Percentiles rank a stretch among this genome's conserved stretches.
Conservation (phyloP, 805 yeast species). For the Wickerhamiella sorbophila region DNA sequence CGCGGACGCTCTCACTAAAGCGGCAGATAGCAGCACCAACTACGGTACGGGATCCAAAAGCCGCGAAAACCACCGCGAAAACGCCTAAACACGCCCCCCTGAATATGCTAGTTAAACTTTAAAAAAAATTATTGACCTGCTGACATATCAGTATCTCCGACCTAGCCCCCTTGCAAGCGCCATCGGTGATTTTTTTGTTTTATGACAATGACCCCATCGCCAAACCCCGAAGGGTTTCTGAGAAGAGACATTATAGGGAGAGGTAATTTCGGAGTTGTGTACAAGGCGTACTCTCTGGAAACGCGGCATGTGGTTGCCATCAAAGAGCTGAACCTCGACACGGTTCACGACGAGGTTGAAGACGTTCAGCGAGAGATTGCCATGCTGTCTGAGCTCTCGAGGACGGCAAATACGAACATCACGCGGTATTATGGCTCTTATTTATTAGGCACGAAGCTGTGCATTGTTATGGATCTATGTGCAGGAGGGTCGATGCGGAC, state of each 20-base stretch:
- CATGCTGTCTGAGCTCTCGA: slow-evolving; percentile 65
- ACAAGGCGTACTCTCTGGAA: slow-evolving; percentile 48
- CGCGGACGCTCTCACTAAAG: no score
- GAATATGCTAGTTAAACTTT: no score
- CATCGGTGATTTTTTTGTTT: no score
- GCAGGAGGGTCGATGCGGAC: slow-evolving; percentile 93
- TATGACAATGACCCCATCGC: background rate
- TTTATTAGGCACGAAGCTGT: slow-evolving; percentile 73
- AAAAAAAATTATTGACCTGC: no score
- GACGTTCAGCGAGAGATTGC: slow-evolving; percentile 91
- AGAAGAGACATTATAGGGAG: slow-evolving; percentile 86
- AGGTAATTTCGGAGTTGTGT: slow-evolving; percentile 95
- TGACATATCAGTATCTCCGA: no score
- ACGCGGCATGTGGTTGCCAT: slow-evolving; percentile 80
- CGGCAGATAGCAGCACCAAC: no score
- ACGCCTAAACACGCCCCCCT: no score
- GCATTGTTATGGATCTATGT: slow-evolving; percentile 97
- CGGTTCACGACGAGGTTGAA: slow-evolving; percentile 83
- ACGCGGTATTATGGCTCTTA: slow-evolving; percentile 86
- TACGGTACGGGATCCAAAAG: no score
- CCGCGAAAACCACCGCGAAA: no score
- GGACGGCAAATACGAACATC: slow-evolving; percentile 61
- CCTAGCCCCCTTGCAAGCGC: no score
- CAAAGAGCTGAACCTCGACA: slow-evolving; percentile 81
- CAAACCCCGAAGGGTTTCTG: slow-evolving; percentile 22